phyloP scores from a whole-genome alignment of 73 alveolate genomes.

The Paramecium octaurelia region DNA sequence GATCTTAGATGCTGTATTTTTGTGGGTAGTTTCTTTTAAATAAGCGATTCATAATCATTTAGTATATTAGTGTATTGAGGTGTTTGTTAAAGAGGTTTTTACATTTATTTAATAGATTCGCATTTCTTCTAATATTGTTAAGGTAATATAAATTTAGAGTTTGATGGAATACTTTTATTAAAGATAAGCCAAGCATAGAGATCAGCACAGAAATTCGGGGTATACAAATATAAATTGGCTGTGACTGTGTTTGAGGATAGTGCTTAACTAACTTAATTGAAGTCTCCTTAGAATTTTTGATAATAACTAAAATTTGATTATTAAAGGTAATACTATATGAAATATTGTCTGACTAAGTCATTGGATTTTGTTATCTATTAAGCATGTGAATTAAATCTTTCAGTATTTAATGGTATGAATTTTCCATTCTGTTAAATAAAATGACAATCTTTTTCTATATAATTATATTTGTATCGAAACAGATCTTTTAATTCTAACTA shows the following conservation, averaged over 20 bases:
- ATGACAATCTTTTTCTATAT: constrained; percentile 15
- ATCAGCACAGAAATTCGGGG: not conserved
- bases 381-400: not conserved
- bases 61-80: not conserved
- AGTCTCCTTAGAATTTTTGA: not conserved
- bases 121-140: not conserved
- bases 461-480: constrained; percentile 19
- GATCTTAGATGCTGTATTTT: not conserved
- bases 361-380: not conserved
- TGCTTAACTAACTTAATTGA: not conserved
- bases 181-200: not conserved
- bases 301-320: not conserved
- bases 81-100: not conserved
- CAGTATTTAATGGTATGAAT: not conserved
- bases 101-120: not conserved
- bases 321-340: not conserved
- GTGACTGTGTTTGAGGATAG: not conserved
- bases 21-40: not conserved
- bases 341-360: not conserved
- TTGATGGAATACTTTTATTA: not conserved
- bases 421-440: not conserved
- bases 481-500: not conserved
- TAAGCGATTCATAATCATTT: not conserved
- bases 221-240: not conserved
- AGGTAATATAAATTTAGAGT: not conserved